A percentile compares a stretch with the other conserved stretches of the same genome.
Evolutionary conservation across 495 filamentous ascomycete species (phyloP).

Genomic region (Recurvomyces mirabilis): DNA sequence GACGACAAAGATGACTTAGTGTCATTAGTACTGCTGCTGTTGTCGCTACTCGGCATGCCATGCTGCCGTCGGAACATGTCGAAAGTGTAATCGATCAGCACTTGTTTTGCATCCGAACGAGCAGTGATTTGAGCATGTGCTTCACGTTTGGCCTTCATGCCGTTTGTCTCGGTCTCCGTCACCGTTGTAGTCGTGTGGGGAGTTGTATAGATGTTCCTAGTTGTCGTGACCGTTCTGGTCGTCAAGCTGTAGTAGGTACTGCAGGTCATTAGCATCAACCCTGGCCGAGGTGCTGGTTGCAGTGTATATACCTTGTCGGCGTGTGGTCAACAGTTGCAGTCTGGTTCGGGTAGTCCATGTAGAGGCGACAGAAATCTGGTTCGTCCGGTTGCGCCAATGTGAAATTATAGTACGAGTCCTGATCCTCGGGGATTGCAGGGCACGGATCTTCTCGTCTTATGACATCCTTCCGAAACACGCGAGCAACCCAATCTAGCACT

Average conservation of each 20-base stretch:
- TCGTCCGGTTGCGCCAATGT: neutral
- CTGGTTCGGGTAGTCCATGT: constrained; percentile 8
- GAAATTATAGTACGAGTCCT: constrained; percentile 10
- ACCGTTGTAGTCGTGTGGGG: constrained; percentile 3
- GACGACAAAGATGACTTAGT: too few species aligned
- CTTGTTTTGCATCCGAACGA: neutral
- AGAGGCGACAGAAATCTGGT: constrained; percentile 7
- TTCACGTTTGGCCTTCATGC: constrained; percentile 3
- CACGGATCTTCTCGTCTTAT: too few species aligned
- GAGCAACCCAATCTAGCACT: neutral
- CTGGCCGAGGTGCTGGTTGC: neutral
- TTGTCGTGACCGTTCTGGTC: constrained; percentile 2
- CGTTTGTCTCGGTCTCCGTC: neutral
- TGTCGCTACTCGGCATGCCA: neutral
- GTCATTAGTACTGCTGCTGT: too few species aligned
- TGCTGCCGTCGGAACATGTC: constrained; percentile 5
- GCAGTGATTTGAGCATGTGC: neutral
- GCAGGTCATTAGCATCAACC: neutral
- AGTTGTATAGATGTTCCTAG: neutral
- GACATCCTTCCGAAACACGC: too few species aligned
- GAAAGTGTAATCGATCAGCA: constrained; percentile 1
- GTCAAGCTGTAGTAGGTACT: constrained; percentile 12
- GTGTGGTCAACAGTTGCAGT: constrained; percentile 20
- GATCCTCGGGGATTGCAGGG: too few species aligned
- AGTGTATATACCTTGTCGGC: constrained; percentile 16